A percentile compares a stretch with the other conserved stretches of the same genome.
Evolutionary conservation across 176 grass and related monocot species (phyloP).

Genomic region (Musa acuminata): DNA sequence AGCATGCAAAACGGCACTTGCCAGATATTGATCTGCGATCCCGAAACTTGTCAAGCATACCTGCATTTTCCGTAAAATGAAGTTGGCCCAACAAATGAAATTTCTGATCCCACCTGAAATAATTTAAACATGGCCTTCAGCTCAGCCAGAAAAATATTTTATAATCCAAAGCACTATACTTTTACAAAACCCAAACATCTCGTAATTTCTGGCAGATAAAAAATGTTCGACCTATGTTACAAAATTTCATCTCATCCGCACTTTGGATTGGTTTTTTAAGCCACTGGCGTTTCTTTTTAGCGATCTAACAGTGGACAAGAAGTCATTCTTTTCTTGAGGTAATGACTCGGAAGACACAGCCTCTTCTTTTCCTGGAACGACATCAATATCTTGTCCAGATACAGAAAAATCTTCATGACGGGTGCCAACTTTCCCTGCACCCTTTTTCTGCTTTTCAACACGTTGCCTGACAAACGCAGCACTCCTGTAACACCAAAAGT

Average conservation of each 20-base stretch:
- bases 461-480: constrained; percentile 33
- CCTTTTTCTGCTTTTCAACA: constrained; percentile 6
- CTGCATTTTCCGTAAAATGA: too few species aligned
- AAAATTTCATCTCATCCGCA: not conserved
- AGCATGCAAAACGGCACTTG: too few species aligned
- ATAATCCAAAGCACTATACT: too few species aligned
- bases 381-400: constrained; percentile 20
- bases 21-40: too few species aligned
- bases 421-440: not conserved
- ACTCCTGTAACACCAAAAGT: constrained; percentile 32
- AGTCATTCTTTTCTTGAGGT: constrained; percentile 33
- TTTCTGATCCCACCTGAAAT: too few species aligned
- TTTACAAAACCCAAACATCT: too few species aligned
- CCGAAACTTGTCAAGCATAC: too few species aligned
- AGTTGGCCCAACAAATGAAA: too few species aligned
- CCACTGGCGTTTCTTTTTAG: constrained; percentile 39
- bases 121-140: too few species aligned
- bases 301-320: constrained; percentile 36
- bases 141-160: too few species aligned
- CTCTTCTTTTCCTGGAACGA: not conserved
- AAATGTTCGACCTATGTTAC: too few species aligned
- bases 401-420: constrained; percentile 9
- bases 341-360: not conserved
- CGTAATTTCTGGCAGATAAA: too few species aligned
- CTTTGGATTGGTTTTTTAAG: constrained; percentile 26